Percentiles rank a stretch among this genome's conserved stretches.
These are phyloP conservation scores for Cyphellophora europaea DNA, from an alignment of 2,329 filamentous ascomycete genomes.

Conservation along the genomic window DNA sequence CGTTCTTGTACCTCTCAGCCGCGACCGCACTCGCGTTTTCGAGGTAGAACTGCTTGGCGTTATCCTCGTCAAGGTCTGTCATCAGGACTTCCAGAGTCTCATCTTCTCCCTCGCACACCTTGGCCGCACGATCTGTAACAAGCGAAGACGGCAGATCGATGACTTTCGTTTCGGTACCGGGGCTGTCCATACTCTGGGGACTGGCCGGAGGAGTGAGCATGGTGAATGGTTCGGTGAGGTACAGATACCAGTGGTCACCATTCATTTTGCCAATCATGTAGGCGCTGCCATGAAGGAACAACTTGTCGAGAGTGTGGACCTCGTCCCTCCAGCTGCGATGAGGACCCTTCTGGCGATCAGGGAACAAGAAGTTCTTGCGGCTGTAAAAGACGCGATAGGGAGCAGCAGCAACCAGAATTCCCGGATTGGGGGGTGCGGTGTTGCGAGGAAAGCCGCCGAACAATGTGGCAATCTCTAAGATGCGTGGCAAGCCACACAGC, in stretches of 20 bases:
- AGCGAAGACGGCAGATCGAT: slow-evolving; percentile 41
- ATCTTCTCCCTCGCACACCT: slow-evolving; percentile 27
- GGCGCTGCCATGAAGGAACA: slow-evolving; percentile 85
- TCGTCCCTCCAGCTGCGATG: slow-evolving; percentile 98
- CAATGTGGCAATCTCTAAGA: slow-evolving; percentile 82
- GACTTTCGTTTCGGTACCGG: slow-evolving; percentile 49
- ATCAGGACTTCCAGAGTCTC: slow-evolving; percentile 55
- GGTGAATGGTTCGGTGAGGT: slow-evolving; percentile 80
- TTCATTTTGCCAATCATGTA: slow-evolving; percentile 99
- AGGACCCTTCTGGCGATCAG: slow-evolving; percentile 84
- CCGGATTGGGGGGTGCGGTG: slow-evolving; percentile 55
- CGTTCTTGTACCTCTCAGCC: slow-evolving; percentile 59
- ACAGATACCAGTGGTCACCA: slow-evolving; percentile 97
- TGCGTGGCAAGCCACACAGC: slow-evolving; percentile 76
- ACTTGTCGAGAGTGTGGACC: slow-evolving; percentile 82
- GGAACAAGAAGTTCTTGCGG: slow-evolving; percentile 96
- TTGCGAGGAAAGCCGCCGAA: slow-evolving; percentile 83
- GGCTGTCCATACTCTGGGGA: slow-evolving; percentile 42
- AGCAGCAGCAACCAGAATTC: slow-evolving; percentile 67
- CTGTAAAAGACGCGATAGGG: slow-evolving; percentile 98
- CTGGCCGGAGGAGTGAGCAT: slow-evolving; percentile 74
- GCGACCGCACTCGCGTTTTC: slow-evolving; percentile 84
- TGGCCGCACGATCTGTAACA: slow-evolving; percentile 17
- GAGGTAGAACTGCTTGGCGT: slow-evolving; percentile 60
- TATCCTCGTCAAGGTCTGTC: slow-evolving; percentile 58